Conservation (phyloP, 345 rosid species). For the Arabidopsis suecica region DNA sequence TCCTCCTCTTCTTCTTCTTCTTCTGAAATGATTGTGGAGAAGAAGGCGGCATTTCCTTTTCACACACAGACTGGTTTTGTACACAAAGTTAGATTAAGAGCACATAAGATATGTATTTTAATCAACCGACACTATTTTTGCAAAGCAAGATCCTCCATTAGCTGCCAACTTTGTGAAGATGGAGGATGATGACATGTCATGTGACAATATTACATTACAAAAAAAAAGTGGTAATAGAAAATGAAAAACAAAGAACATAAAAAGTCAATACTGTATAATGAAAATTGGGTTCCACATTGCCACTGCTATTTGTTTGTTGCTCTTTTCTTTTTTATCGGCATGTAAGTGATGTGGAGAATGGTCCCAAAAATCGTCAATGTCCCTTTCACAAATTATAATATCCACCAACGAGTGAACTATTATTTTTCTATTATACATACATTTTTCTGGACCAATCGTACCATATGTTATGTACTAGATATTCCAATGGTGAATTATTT, state of each 20-base stretch:
- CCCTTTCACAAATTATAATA: slow-evolving; percentile 22
- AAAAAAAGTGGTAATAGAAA: neutral
- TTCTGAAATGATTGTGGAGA: slow-evolving; percentile 12
- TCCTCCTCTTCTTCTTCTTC: neutral
- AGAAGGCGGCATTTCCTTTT: slow-evolving; percentile 5
- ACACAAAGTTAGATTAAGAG: neutral
- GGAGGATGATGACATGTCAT: slow-evolving; percentile 5
- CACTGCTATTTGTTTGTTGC: neutral
- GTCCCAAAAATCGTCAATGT: slow-evolving; percentile 33
- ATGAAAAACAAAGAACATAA: neutral
- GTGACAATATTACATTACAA: neutral
- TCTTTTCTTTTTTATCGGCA: neutral
- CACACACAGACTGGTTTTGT: neutral
- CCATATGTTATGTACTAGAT: neutral
- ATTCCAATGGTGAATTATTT: slow-evolving; percentile 10
- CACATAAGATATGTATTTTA: neutral
- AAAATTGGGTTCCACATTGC: slow-evolving; percentile 34
- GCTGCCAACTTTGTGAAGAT: slow-evolving; percentile 12
- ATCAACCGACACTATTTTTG: slow-evolving; percentile 16
- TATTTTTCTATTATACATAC: slow-evolving; percentile 11
- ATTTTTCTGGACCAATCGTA: slow-evolving; percentile 12
- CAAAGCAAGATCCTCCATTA: slow-evolving; percentile 30
- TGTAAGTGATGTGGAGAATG: slow-evolving; percentile 37
- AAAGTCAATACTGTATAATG: slow-evolving; percentile 5
- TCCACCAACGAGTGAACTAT: slow-evolving; percentile 31